phyloP scores from a whole-genome alignment of 1,284 basidiomycete species.

The Puccinia sorghi region DNA sequence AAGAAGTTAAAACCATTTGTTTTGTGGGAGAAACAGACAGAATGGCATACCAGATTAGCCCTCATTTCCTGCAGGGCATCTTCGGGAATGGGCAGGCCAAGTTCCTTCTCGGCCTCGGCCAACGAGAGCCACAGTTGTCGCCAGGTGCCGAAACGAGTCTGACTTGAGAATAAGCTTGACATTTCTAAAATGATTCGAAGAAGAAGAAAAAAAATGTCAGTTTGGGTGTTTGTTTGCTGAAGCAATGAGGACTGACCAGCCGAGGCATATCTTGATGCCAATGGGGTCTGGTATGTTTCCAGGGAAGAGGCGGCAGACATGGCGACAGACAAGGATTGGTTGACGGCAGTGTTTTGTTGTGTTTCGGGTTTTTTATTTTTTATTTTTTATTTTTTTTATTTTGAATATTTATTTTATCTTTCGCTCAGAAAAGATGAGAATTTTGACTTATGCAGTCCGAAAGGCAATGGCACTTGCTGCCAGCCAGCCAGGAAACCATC shows the following conservation, averaged over 20 bases:
- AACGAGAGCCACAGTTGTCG: constrained; percentile 59
- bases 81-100: constrained; percentile 57
- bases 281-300: constrained; percentile 63
- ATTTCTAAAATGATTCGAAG: constrained; percentile 31
- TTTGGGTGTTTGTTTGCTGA: no score
- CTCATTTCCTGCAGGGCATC: constrained; percentile 59
- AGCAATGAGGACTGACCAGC: constrained; percentile 17
- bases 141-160: constrained; percentile 58
- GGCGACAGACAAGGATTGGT: background rate
- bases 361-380: no score
- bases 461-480: constrained; percentile 28
- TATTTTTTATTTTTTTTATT: no score
- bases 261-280: constrained; percentile 58
- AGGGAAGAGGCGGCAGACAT: constrained; percentile 37
- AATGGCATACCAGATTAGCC: constrained; percentile 54
- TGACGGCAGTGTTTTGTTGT: no score
- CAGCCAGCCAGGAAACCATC: background rate
- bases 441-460: constrained; percentile 37
- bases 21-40: background rate
- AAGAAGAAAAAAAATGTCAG: background rate
- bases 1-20: background rate
- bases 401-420: no score
- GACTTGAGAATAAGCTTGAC: constrained; percentile 36
- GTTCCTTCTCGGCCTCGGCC: constrained; percentile 58
- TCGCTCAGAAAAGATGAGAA: constrained; percentile 4